phyloP scores from a whole-genome alignment of 805 yeast species.

The Phaffomyces thermotolerans region DNA sequence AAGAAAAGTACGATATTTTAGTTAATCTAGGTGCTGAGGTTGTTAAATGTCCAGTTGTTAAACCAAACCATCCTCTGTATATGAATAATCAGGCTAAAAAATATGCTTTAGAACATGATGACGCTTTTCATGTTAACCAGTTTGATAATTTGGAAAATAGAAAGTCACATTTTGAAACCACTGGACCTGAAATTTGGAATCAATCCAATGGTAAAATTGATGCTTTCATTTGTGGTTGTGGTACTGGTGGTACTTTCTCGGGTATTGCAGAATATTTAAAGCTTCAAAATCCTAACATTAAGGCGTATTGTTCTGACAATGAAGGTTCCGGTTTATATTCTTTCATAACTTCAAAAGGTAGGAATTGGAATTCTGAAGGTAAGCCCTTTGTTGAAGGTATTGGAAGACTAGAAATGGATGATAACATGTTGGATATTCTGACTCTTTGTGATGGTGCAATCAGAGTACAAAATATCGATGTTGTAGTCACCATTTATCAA shows the following conservation, averaged over 20 bases:
- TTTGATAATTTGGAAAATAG: slow-evolving; percentile 75
- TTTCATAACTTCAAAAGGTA: slow-evolving; percentile 14
- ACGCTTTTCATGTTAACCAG: slow-evolving; percentile 72
- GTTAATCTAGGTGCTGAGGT: slow-evolving; percentile 53
- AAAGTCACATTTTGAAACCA: slow-evolving; percentile 57
- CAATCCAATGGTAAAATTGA: slow-evolving; percentile 51
- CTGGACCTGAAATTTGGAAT: slow-evolving; percentile 73
- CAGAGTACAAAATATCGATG: slow-evolving; percentile 15
- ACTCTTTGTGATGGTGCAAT: slow-evolving; percentile 13
- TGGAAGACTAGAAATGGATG: slow-evolving; percentile 18
- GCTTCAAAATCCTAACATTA: slow-evolving; percentile 32
- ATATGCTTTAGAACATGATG: slow-evolving; percentile 31
- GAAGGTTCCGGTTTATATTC: slow-evolving; percentile 64
- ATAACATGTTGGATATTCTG: slow-evolving; percentile 16
- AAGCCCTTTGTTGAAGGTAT: slow-evolving; percentile 21
- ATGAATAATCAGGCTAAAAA: slow-evolving; percentile 20
- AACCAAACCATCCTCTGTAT: slow-evolving; percentile 44
- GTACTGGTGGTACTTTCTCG: slow-evolving; percentile 82
- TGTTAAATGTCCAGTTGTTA: slow-evolving; percentile 63
- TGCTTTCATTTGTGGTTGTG: slow-evolving; percentile 68
- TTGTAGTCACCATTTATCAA: slow-evolving; percentile 13
- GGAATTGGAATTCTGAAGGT: slow-evolving; percentile 19
- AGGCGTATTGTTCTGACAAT: slow-evolving; percentile 65
- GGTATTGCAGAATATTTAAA: slow-evolving; percentile 64
- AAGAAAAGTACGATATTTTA: slow-evolving; percentile 57